A percentile compares a stretch with the other conserved stretches of the same genome.
Conservation (phyloP, 495 filamentous ascomycete species). For the Aspergillus sclerotioniger region DNA sequence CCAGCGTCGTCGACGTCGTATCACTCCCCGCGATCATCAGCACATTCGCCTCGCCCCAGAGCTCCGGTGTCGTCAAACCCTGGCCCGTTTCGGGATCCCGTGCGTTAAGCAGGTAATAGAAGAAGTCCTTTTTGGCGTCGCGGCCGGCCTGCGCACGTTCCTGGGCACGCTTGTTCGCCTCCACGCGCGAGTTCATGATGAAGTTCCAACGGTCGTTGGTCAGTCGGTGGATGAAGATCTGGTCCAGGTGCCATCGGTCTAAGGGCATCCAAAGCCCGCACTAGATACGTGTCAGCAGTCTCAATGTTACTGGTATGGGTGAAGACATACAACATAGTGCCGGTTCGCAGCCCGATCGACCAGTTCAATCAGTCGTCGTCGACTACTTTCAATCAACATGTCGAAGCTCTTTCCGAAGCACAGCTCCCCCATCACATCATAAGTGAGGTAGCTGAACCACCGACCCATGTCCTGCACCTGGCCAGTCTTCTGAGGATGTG, state of each 20-base stretch:
- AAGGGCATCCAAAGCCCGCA: conserved; percentile 60
- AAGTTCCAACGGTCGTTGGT: conserved; percentile 58
- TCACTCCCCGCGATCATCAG: conserved; percentile 59
- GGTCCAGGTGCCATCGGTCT: conserved; percentile 52
- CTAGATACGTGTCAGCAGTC: conserved; percentile 25
- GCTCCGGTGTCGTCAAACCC: conserved; percentile 62
- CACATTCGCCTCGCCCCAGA: conserved; percentile 70
- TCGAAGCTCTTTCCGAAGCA: conserved; percentile 55
- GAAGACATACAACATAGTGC: conserved; percentile 47
- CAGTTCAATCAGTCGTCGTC: conserved; percentile 44
- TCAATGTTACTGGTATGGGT: not conserved
- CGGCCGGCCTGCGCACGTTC: conserved; percentile 44
- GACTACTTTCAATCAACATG: conserved; percentile 51
- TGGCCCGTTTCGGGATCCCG: conserved; percentile 60
- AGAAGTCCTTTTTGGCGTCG: conserved; percentile 64
- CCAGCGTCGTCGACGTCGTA: conserved; percentile 56
- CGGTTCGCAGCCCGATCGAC: conserved; percentile 52
- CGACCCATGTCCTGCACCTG: conserved; percentile 47
- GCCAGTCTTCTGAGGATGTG: conserved; percentile 15
- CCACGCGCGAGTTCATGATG: conserved; percentile 57
- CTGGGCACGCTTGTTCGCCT: conserved; percentile 55
- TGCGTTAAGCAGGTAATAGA: conserved; percentile 57
- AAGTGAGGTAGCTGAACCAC: conserved; percentile 54
- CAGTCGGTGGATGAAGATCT: conserved; percentile 57
- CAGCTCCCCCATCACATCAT: conserved; percentile 52